Evolutionary conservation across 129 eudicot genomes (phyloP), one percentile per base, ranked within the genome.

Genomic region (Helichrysum umbraculigerum): DNA sequence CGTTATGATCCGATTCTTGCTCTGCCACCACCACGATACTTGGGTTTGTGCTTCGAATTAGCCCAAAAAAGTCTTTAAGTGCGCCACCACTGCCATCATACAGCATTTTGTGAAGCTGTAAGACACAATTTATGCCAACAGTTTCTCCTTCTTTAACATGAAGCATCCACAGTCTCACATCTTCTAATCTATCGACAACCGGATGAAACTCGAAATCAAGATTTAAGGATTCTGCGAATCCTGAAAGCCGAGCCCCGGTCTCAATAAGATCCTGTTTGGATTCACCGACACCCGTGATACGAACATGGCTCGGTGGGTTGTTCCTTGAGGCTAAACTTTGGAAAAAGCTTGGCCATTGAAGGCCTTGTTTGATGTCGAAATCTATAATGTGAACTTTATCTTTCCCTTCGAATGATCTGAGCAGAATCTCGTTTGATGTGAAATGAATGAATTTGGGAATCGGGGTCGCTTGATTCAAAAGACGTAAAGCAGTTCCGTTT

Each of bases 101-200:
- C 25, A 89, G 85, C 87, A 89, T 70, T 78, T 89, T 94, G 83
- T 94, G 98, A 72, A 94, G 78, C 74, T 94, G 98, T n/a, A 84
- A 87, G 16, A 86, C 29, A 51, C 97, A 94, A 47, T 91, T 91
- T 16, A 91, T 85, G 8, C 88, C 98, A 67, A 94, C 98, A 2
- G 83, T 79, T 81, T 91, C 98, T 3, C 78, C 75, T 70, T 91
- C 98, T 85, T 94, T 94, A 7, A 91, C 93, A 81, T 94, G 98
- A 72, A 94, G 98, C 98, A 91, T 94, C 99, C 97, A 94, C 10
- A 89, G 81, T 73, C 99, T 79, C 25, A 94, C 97, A 60, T 94
- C 97, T 73, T 94, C 96, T 79, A 91, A 78, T 87, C 96, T 71
- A 72, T 94, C 98, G 7, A 91, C 97, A 67, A 91, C 97, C 0